Base-by-base conservation (phyloP, 2,329 filamentous ascomycete species). In the Neonectria neomacrospora region DNA sequence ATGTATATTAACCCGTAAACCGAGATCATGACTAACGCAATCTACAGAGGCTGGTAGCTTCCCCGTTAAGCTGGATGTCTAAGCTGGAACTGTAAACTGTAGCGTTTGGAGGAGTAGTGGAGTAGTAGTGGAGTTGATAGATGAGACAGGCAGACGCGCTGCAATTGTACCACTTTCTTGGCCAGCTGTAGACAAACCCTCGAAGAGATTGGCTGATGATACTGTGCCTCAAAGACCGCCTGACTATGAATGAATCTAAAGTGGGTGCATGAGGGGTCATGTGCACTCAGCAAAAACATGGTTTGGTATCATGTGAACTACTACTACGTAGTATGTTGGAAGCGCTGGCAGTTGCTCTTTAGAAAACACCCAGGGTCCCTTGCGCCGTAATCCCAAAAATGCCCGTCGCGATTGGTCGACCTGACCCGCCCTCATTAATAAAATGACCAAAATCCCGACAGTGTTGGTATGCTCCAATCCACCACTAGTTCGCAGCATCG, bases 31-130 rank as follows among this genome's bases (percentile, higher is more conserved):
- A 75, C 77, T 76, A 71, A 78, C 52, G 58, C 26, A 64, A 53
- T n/a, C 16, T 20, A 67, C 76, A 91, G 89, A 89, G 79, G 84
- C 85, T 72, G 89, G 89, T 76, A 91, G 85, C 77, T 91, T 91
- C 82, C 89, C 89, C 50, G 86, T 80, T 72, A 86, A 87, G 75
- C 81, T 91, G 73, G 88, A 91, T 75, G 82, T 81, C 77, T 89
- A 86, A 78, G 69, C 58, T 69, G 64, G 62, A 57, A 52, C n/a
- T 58, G 67, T 64, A 61, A 57, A 52, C n/a, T 58, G 67, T 65
- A 70, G 58, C 66, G 55, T 64, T 65, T 65, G 68, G 65, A 69
- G 68, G 61, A 71, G 51, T 62, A 67, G 67, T 65, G 67, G 63
- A 66, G 59, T 50, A 71, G 51, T 62, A 67, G 67, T 65, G 67